Evolutionary conservation across 1,284 basidiomycete species (phyloP).

Genomic region (Ganoderma multipileum): DNA sequence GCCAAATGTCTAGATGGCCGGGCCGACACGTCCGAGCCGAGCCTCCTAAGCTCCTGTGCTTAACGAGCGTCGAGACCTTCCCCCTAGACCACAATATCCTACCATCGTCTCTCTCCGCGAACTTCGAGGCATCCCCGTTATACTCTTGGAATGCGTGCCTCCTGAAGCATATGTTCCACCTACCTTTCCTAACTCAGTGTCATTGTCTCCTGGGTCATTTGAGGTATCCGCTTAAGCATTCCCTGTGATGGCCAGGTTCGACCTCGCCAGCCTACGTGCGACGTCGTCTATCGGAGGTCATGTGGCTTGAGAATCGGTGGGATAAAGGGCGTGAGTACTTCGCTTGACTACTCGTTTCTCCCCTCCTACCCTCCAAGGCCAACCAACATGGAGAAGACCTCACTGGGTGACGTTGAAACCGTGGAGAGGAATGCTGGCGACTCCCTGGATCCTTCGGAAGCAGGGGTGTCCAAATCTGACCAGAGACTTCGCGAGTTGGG

Average conservation of each 20-base stretch:
- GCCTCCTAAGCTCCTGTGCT: background rate
- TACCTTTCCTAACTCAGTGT: background rate
- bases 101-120: background rate
- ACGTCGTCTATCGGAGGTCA: slow-evolving; percentile 1
- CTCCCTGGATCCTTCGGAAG: slow-evolving; percentile 6
- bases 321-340: slow-evolving; percentile 7
- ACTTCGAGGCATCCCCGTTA: background rate
- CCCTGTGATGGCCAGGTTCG: background rate
- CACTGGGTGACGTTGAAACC: slow-evolving; percentile 25
- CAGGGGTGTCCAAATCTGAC: slow-evolving; percentile 43
- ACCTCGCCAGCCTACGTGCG: background rate
- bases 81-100: background rate
- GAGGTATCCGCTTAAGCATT: background rate
- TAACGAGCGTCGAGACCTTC: background rate
- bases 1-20: background rate
- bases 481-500: slow-evolving; percentile 59
- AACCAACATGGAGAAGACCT: slow-evolving; percentile 20
- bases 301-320: background rate
- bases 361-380: background rate
- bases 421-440: slow-evolving; percentile 1
- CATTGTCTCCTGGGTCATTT: background rate
- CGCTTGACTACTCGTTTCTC: background rate
- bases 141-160: background rate
- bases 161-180: background rate
- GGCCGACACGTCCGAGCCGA: background rate